phyloP scores from a whole-genome alignment of 371 early-diverging fungal species.

The Mortierella sp. region DNA sequence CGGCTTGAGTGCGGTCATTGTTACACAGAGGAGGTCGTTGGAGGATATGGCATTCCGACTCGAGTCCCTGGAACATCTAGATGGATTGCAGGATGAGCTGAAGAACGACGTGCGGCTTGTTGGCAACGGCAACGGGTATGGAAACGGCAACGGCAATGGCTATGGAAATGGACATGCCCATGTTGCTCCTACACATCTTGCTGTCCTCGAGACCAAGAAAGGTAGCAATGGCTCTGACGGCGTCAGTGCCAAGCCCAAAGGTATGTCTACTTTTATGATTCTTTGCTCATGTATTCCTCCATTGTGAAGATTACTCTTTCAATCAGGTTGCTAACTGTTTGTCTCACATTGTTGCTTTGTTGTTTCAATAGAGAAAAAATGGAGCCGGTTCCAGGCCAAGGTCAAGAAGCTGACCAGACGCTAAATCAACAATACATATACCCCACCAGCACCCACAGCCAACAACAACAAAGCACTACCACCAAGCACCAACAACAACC shows the following conservation, averaged over 20 bases:
- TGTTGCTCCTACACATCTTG: constrained; percentile 1
- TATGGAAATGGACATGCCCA: constrained; percentile 1
- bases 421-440: constrained; percentile 17
- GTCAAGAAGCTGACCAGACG: constrained; percentile 52
- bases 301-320: not conserved
- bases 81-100: constrained; percentile 28
- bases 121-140: not conserved
- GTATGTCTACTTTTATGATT: constrained; percentile 12
- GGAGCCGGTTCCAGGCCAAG: constrained; percentile 53
- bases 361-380: constrained; percentile 39
- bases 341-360: not conserved
- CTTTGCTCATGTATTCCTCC: not conserved
- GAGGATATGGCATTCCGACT: constrained; percentile 41
- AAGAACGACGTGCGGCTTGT: constrained; percentile 9
- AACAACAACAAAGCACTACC: not conserved
- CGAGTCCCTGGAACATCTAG: constrained; percentile 43
- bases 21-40: constrained; percentile 47
- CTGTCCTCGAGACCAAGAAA: not conserved
- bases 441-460: not conserved
- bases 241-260: constrained; percentile 28
- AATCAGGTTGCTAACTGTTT: not conserved
- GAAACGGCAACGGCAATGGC: not conserved
- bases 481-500: not conserved
- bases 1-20: constrained; percentile 45
- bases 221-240: not conserved